Evolutionary conservation across 179 eudicot genomes (phyloP).

Genomic region (Corrigiola litoralis): DNA sequence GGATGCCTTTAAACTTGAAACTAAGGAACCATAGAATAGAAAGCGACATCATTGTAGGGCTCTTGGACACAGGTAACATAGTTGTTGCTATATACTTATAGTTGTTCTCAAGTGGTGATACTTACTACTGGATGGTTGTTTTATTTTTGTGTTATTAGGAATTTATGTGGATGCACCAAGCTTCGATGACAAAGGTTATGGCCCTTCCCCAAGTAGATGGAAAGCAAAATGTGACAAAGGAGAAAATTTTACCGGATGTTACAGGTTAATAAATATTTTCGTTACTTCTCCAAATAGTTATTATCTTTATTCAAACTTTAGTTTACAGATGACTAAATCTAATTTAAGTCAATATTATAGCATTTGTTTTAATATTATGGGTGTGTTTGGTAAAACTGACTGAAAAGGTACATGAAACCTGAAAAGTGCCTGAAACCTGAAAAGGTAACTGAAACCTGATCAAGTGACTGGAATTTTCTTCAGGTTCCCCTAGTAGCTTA

Average conservation of each 20-base stretch:
- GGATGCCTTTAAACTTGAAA: constrained; percentile 12
- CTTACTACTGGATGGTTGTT: background rate
- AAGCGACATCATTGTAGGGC: constrained; percentile 44
- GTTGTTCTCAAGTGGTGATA: constrained; percentile 59
- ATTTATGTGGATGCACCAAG: constrained; percentile 58
- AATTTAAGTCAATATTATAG: background rate
- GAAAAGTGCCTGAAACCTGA: too few relatives aligned
- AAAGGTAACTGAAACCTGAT: too few relatives aligned
- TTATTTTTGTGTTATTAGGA: constrained; percentile 28
- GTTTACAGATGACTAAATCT: too few relatives aligned
- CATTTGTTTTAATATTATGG: background rate
- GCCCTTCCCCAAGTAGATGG: constrained; percentile 82
- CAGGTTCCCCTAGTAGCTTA: too few relatives aligned
- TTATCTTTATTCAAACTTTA: too few relatives aligned
- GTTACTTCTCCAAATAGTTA: background rate
- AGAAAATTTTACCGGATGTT: constrained; percentile 72
- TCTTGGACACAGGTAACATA: too few relatives aligned
- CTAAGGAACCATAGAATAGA: constrained; percentile 29
- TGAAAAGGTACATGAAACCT: too few relatives aligned
- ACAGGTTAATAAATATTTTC: constrained; percentile 44
- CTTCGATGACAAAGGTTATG: constrained; percentile 60
- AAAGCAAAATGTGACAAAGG: constrained; percentile 71
- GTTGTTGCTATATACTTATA: too few relatives aligned
- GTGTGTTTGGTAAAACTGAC: too few relatives aligned
- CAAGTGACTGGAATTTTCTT: too few relatives aligned